Conservation (phyloP, 257 asterid species). For the Osmanthus fragrans region DNA sequence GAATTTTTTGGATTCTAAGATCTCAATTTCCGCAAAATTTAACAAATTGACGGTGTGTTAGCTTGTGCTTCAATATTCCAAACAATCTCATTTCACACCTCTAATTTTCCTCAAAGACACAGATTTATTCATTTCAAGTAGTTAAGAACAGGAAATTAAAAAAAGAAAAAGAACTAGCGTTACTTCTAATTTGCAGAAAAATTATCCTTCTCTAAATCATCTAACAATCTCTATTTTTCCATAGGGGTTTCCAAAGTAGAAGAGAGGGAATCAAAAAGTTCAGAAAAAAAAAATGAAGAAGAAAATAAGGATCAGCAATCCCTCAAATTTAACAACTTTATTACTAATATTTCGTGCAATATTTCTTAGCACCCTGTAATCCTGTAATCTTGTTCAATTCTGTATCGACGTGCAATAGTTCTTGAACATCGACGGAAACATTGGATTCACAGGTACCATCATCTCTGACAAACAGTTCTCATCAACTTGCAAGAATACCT, state of each 20-base stretch:
- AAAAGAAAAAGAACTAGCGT: too few relatives aligned
- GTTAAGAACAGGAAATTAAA: too few relatives aligned
- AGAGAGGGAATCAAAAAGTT: not conserved
- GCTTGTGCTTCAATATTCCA: too few relatives aligned
- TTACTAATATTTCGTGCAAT: not conserved
- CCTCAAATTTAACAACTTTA: not conserved
- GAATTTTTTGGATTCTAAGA: too few relatives aligned
- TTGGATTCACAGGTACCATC: conserved; percentile 21
- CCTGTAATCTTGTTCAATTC: not conserved
- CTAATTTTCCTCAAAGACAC: too few relatives aligned
- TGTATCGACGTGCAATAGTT: conserved; percentile 13
- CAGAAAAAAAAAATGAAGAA: not conserved
- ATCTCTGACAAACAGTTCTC: conserved; percentile 32
- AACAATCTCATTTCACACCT: too few relatives aligned
- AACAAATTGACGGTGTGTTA: too few relatives aligned
- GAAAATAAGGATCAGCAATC: not conserved
- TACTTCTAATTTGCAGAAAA: too few relatives aligned
- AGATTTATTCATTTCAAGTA: too few relatives aligned
- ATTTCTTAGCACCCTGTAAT: not conserved
- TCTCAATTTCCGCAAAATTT: too few relatives aligned
- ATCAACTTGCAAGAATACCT: conserved; percentile 20
- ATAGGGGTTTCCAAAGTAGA: not conserved
- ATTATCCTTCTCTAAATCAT: not conserved
- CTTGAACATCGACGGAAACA: conserved; percentile 13
- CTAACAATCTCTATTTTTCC: not conserved